Evolutionary conservation across 371 early-diverging fungal species (phyloP).

Genomic region (Haplosporangium sp.): DNA sequence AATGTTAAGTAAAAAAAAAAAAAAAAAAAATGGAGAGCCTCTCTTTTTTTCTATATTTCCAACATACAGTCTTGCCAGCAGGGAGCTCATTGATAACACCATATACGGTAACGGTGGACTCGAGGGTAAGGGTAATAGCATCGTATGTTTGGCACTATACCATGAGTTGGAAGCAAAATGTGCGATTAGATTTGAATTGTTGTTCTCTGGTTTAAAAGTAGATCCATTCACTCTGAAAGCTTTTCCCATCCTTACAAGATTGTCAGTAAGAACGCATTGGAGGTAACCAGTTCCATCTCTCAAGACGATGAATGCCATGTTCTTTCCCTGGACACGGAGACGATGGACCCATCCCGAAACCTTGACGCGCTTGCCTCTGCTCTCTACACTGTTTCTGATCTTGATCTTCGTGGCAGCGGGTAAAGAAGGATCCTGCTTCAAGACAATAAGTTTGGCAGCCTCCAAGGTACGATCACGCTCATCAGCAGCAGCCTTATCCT

Average conservation of each 20-base stretch:
- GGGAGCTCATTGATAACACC: conserved; percentile 92
- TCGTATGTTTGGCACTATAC: conserved; percentile 93
- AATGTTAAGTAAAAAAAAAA: too few relatives aligned
- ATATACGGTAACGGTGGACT: conserved; percentile 91
- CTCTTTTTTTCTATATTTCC: neutral
- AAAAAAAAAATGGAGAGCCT: too few relatives aligned
- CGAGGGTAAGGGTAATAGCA: conserved; percentile 91
- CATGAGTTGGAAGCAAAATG: neutral
- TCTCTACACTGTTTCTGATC: conserved; percentile 73
- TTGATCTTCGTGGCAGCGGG: conserved; percentile 89
- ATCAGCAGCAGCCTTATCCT: conserved; percentile 73
- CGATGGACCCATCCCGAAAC: conserved; percentile 98
- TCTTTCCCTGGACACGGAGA: conserved; percentile 95
- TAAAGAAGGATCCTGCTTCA: conserved; percentile 81
- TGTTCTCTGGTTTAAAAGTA: neutral
- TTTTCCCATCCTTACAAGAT: conserved; percentile 68
- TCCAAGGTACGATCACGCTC: conserved; percentile 86
- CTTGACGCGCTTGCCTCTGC: conserved; percentile 86
- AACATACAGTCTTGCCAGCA: conserved; percentile 88
- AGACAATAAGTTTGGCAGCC: conserved; percentile 84
- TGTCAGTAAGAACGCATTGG: conserved; percentile 93
- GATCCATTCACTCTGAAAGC: neutral
- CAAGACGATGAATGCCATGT: conserved; percentile 94
- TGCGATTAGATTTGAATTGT: neutral
- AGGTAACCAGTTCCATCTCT: conserved; percentile 96